These are phyloP conservation scores for Mrakia hoshinonis DNA, from an alignment of 768 basidiomycete genomes.

Conservation along the genomic window DNA sequence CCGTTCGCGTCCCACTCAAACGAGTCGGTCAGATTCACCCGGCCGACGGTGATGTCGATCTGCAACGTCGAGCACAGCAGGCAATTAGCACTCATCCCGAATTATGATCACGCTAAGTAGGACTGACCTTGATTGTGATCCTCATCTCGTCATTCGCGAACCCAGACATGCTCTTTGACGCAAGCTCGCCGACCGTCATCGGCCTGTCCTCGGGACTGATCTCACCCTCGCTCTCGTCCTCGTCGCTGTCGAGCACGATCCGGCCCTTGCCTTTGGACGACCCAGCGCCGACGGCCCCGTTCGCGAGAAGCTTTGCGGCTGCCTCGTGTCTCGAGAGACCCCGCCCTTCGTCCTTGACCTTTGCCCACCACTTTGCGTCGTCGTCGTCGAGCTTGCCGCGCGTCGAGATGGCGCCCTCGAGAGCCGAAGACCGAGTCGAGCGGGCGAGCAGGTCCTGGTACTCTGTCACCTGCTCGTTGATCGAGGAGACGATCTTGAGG, in stretches of 20 bases:
- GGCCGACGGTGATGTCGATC: constrained; percentile 92
- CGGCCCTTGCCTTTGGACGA: constrained; percentile 36
- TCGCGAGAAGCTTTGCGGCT: not conserved
- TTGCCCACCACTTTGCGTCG: constrained; percentile 58
- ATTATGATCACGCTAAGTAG: not conserved
- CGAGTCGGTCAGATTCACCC: constrained; percentile 86
- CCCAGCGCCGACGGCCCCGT: not conserved
- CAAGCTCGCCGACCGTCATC: constrained; percentile 53
- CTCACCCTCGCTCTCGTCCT: constrained; percentile 29
- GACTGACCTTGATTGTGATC: constrained; percentile 76
- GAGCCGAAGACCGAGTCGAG: constrained; percentile 7
- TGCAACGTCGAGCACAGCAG: constrained; percentile 38
- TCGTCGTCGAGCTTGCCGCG: constrained; percentile 43
- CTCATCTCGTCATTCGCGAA: constrained; percentile 72
- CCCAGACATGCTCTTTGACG: constrained; percentile 12
- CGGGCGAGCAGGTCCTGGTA: constrained; percentile 50
- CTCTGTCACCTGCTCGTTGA: constrained; percentile 80
- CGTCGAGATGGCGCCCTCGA: constrained; percentile 44
- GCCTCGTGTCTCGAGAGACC: not conserved
- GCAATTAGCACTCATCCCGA: not conserved
- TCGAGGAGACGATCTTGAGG: constrained; percentile 45
- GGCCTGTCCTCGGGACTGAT: constrained; percentile 34
- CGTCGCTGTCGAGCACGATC: not conserved
- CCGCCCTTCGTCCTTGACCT: constrained; percentile 30
- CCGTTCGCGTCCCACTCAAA: constrained; percentile 97